Base-by-base conservation (phyloP, 805 yeast genomes). In the Teunomyces tritomae region DNA sequence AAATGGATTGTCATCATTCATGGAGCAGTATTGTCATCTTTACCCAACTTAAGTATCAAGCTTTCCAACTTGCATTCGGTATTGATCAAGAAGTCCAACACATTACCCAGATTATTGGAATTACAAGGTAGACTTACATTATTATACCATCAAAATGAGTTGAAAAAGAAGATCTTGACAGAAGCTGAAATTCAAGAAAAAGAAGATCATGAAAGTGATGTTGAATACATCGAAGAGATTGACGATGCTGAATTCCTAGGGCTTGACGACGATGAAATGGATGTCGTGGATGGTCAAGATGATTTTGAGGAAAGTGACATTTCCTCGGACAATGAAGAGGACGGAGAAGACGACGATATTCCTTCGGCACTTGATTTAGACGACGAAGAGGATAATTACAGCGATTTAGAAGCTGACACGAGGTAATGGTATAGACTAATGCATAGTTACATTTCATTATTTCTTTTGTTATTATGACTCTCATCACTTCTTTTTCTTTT, bases 221-320 rank as follows among this genome's bases (percentile, higher is more conserved):
- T 85, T n/a, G 91, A 85, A 55, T 85, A 84, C 57, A 70, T 81
- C 20, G 92, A 85, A 64, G 91, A 84, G 56, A 61, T 85, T 24
- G 85, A 80, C 57, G 83, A 78, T 52, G 79, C 78, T 4, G 44
- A 55, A 34, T 59, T 50, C n/a, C 46, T 51, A 46, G 64, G 61
- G 3, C 51, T 52, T 6, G 48, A 53, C n/a, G 54, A 51, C 5
- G 51, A 48, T 20, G 64, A 58, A 32, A 51, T 50, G 28, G 57
- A 51, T 7, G 56, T 55, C 27, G 24, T 49, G 28, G 46, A 46
- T n/a, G 56, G 50, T 16, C 50, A 49, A 8, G 57, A 56, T 26
- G 61, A 56, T 17, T 54, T 50, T 42, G 55, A 47, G 28, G 61
- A 54, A 11, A 16, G 29, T 20, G 55, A 50, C 36, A 14, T 36